A percentile compares a stretch with the other conserved stretches of the same genome.
Conservation (phyloP, 345 rosid genomes). For the Rubroshorea leprosula region DNA sequence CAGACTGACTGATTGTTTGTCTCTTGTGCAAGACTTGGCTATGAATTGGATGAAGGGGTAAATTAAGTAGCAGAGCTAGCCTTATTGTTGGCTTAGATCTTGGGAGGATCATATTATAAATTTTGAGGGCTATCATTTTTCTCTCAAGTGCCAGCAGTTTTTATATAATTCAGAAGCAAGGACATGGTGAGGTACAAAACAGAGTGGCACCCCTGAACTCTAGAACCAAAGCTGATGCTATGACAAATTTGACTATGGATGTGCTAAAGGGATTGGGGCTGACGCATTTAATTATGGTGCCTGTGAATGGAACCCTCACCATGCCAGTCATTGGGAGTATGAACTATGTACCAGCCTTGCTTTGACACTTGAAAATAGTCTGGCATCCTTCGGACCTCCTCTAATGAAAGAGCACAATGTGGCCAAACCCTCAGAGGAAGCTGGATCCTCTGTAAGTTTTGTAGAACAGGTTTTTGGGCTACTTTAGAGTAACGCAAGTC, state of each 20-base stretch:
- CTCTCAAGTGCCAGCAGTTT: background rate
- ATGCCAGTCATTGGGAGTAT: background rate
- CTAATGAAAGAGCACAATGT: no score
- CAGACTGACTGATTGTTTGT: conserved; percentile 3
- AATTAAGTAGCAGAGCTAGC: conserved; percentile 4
- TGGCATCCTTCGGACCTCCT: no score
- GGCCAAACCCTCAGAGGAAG: no score
- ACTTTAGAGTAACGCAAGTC: no score
- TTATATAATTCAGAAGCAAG: background rate
- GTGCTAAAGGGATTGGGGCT: background rate
- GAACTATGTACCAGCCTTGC: background rate
- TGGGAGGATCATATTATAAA: no score
- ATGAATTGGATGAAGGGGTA: background rate
- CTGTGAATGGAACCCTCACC: background rate
- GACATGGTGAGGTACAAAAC: background rate
- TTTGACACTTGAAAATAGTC: background rate
- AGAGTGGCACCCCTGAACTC: background rate
- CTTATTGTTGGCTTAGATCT: no score
- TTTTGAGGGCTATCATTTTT: conserved; percentile 4
- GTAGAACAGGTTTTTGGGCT: no score
- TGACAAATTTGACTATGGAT: background rate
- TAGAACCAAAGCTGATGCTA: background rate
- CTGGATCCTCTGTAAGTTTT: no score
- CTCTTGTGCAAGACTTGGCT: background rate
- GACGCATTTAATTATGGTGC: background rate